These are phyloP conservation scores for Bassia scoparia DNA, from an alignment of 148 eudicot genomes.

Conservation along the genomic window DNA sequence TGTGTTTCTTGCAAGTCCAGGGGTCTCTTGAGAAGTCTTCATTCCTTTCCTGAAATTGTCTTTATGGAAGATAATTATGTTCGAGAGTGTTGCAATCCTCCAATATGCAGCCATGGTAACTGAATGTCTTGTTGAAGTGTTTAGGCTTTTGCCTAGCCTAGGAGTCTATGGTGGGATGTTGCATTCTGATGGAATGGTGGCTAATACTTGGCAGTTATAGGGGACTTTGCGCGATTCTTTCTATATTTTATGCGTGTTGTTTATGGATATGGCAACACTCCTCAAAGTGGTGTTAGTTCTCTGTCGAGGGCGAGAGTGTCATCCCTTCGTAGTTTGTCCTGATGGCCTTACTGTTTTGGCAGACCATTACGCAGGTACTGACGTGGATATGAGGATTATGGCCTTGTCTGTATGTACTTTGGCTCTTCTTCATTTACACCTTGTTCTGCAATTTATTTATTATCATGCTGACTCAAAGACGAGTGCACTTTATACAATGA, in stretches of 20 bases:
- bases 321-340: no score
- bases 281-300: slow-evolving; percentile 98
- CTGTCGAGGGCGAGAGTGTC: no score
- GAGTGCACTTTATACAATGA: no score
- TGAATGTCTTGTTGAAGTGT: slow-evolving; percentile 96
- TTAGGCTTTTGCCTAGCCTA: slow-evolving; percentile 94
- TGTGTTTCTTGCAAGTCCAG: slow-evolving; percentile 2
- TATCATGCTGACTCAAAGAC: no score
- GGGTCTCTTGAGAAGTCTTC: slow-evolving; percentile 17
- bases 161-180: slow-evolving; percentile 92
- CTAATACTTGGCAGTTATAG: slow-evolving; percentile 83
- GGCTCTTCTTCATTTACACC: no score
- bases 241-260: slow-evolving; percentile 90
- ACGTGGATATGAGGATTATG: no score
- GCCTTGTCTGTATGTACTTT: no score
- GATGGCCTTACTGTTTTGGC: no score
- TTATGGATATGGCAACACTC: slow-evolving; percentile 88
- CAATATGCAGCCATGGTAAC: slow-evolving; percentile 60
- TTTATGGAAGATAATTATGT: slow-evolving; percentile 26
- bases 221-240: slow-evolving; percentile 97
- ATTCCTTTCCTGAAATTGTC: slow-evolving; percentile 5
- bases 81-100: slow-evolving; percentile 44
- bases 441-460: no score
- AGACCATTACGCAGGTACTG: no score
- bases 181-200: slow-evolving; percentile 89